Percentiles rank a stretch among this genome's conserved stretches.
phyloP scores from a whole-genome alignment of 2,329 filamentous ascomycete genomes.

The Venturia pyrina region DNA sequence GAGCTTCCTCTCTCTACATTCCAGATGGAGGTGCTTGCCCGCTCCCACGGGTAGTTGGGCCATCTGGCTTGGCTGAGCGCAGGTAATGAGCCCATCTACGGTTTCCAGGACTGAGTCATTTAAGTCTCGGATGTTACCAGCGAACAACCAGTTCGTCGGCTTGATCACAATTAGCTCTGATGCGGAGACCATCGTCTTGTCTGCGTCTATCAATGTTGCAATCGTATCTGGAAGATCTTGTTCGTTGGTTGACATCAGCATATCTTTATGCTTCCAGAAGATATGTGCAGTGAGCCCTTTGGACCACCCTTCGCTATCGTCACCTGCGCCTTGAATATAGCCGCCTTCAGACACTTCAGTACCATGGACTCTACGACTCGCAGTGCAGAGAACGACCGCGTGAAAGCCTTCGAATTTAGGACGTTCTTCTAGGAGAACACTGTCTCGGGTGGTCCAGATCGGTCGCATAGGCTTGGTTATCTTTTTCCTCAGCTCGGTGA shows the following conservation, averaged over 20 bases:
- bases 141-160: conserved; percentile 30
- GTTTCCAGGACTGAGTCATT: conserved; percentile 27
- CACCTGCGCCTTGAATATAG: conserved; percentile 90
- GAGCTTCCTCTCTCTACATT: conserved; percentile 61
- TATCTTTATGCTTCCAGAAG: conserved; percentile 64
- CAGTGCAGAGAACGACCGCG: conserved; percentile 75
- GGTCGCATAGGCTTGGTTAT: conserved; percentile 65
- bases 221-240: conserved; percentile 49
- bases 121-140: conserved; percentile 30
- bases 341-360: conserved; percentile 60
- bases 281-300: conserved; percentile 63
- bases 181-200: conserved; percentile 13
- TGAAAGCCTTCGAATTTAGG: conserved; percentile 48
- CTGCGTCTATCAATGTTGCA: conserved; percentile 26
- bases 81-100: conserved; percentile 33
- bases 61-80: conserved; percentile 27
- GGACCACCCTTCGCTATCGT: conserved; percentile 93
- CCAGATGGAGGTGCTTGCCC: conserved; percentile 44
- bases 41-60: conserved; percentile 24
- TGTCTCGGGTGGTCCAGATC: conserved; percentile 69
- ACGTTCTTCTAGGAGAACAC: conserved; percentile 19
- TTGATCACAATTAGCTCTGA: conserved; percentile 23
- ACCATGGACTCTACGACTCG: conserved; percentile 60
- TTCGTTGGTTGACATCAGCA: conserved; percentile 55
- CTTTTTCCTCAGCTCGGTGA: conserved; percentile 42